A percentile compares a stretch with the other conserved stretches of the same genome.
These are phyloP conservation scores for Cystofilobasidium macerans DNA, from an alignment of 768 basidiomycete genomes.

Conservation along the genomic window DNA sequence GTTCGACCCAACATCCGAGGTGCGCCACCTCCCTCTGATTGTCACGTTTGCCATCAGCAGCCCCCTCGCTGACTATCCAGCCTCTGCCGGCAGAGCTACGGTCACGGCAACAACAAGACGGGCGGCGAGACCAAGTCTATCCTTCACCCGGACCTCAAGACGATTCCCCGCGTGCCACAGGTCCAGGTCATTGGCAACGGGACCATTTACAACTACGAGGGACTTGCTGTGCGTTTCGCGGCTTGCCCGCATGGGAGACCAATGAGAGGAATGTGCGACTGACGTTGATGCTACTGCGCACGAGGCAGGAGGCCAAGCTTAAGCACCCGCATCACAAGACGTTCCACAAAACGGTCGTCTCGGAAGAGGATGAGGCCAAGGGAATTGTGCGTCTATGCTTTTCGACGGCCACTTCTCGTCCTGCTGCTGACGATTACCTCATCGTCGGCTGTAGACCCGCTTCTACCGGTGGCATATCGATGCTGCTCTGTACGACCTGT, in stretches of 20 bases:
- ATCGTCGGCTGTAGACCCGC: slow-evolving; percentile 5
- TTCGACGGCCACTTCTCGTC: background rate
- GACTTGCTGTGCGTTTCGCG: slow-evolving; percentile 49
- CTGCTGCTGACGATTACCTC: background rate
- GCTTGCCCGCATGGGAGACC: background rate
- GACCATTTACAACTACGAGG: slow-evolving; percentile 65
- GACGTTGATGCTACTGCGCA: no score
- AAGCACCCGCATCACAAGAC: slow-evolving; percentile 77
- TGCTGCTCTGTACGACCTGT: slow-evolving; percentile 43
- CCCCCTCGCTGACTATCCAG: background rate
- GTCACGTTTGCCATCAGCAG: background rate
- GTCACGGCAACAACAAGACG: slow-evolving; percentile 82
- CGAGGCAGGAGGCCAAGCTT: slow-evolving; percentile 48
- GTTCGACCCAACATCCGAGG: slow-evolving; percentile 53
- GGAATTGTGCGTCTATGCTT: slow-evolving; percentile 45
- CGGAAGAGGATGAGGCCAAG: slow-evolving; percentile 58
- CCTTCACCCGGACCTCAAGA: slow-evolving; percentile 80
- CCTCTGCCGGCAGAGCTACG: slow-evolving; percentile 49
- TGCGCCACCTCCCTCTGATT: background rate
- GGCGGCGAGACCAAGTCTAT: slow-evolving; percentile 62
- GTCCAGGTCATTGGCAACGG: slow-evolving; percentile 89
- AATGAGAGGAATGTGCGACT: no score
- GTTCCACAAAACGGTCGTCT: slow-evolving; percentile 72
- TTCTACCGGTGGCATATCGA: slow-evolving; percentile 55
- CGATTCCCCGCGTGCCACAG: slow-evolving; percentile 74